phyloP scores from a whole-genome alignment of 2,329 filamentous ascomycete species.

The Calycina marina region DNA sequence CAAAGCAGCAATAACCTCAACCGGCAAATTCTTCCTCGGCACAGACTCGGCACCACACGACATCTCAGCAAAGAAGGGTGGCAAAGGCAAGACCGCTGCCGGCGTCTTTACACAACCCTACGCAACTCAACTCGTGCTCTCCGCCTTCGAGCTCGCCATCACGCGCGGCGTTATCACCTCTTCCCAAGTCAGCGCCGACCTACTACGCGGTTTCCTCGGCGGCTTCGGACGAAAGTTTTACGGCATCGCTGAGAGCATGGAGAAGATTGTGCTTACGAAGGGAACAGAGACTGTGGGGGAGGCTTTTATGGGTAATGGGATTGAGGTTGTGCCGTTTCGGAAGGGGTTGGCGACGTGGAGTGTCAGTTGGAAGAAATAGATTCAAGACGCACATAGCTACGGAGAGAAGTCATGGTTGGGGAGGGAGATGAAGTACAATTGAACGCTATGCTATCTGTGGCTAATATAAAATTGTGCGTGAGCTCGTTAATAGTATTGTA shows the following conservation, averaged over 20 bases:
- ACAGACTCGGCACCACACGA: conserved; percentile 53
- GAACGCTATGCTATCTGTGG: no score
- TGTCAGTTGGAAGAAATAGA: no score
- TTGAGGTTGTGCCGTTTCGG: conserved; percentile 2
- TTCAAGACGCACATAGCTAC: no score
- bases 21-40: conserved; percentile 55
- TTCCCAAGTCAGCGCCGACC: conserved; percentile 1
- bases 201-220: conserved; percentile 3
- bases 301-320: neutral
- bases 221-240: conserved; percentile 3
- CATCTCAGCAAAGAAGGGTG: conserved; percentile 41
- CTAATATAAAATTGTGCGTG: no score
- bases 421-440: no score
- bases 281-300: neutral
- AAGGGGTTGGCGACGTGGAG: conserved; percentile 5
- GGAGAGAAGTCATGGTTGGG: no score
- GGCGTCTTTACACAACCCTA: conserved; percentile 72
- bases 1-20: no score
- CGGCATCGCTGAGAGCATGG: neutral
- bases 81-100: conserved; percentile 38
- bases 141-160: conserved; percentile 34
- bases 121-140: conserved; percentile 48
- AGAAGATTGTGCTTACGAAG: conserved; percentile 4
- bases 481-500: no score
- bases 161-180: conserved; percentile 1